Conservation (phyloP, 2,329 filamentous ascomycete genomes). For the Talaromyces marneffei region DNA sequence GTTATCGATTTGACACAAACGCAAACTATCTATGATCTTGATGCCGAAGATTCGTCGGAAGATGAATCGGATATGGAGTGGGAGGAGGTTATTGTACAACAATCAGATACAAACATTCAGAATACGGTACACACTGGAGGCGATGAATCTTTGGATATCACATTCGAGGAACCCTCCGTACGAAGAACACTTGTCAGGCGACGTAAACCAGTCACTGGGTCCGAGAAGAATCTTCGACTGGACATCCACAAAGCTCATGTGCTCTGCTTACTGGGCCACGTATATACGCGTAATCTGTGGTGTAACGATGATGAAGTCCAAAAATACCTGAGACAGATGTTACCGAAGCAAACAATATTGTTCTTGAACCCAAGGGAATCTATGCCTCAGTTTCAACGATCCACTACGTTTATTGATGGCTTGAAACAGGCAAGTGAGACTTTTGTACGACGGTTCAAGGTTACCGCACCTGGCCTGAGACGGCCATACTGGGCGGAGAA, state of each 20-base stretch:
- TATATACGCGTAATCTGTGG: constrained; percentile 75
- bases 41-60: constrained; percentile 43
- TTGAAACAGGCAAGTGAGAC: constrained; percentile 62
- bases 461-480: constrained; percentile 65
- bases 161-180: constrained; percentile 29
- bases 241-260: constrained; percentile 83
- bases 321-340: constrained; percentile 53
- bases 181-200: constrained; percentile 27
- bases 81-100: constrained; percentile 46
- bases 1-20: constrained; percentile 16
- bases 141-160: constrained; percentile 32
- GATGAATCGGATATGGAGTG: constrained; percentile 46
- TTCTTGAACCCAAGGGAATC: constrained; percentile 64
- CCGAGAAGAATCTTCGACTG: constrained; percentile 58
- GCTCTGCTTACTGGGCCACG: constrained; percentile 73
- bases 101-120: constrained; percentile 22
- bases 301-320: constrained; percentile 74
- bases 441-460: constrained; percentile 64
- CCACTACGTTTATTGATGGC: constrained; percentile 71
- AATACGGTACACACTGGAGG: constrained; percentile 17
- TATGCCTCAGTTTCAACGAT: constrained; percentile 67
- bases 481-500: constrained; percentile 71
- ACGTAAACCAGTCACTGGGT: constrained; percentile 50
- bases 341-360: constrained; percentile 60
- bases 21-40: constrained; percentile 34